These are phyloP conservation scores for Coffea canephora DNA, from an alignment of 257 asterid genomes.

Conservation along the genomic window DNA sequence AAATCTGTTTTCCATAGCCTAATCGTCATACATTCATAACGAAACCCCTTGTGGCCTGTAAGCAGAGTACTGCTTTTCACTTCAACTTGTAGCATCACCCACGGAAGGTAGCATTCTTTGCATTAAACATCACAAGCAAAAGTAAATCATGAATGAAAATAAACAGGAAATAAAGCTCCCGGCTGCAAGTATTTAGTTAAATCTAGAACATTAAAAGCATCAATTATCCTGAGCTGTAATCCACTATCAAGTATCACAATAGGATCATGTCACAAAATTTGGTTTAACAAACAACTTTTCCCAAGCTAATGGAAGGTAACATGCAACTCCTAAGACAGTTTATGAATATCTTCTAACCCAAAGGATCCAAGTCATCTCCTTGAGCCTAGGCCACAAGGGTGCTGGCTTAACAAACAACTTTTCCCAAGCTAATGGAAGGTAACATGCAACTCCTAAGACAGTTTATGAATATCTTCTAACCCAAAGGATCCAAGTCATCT, in stretches of 20 bases:
- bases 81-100: neutral
- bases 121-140: neutral
- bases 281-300: conserved; percentile 3
- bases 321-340: neutral
- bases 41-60: no score
- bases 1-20: no score
- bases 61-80: neutral
- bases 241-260: neutral
- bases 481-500: neutral
- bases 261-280: conserved; percentile 17
- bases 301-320: conserved; percentile 8
- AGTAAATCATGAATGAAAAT: neutral
- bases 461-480: neutral
- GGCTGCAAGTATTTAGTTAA: neutral
- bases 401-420: conserved; percentile 28
- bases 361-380: neutral
- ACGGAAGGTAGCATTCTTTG: neutral
- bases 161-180: neutral
- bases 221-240: neutral
- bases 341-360: neutral
- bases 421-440: conserved; percentile 1
- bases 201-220: neutral
- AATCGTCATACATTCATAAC: no score
- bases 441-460: neutral
- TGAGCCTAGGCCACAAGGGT: conserved; percentile 61